Base-by-base conservation (phyloP, 2,329 filamentous ascomycete species). In the Gnomoniopsis sp. region DNA sequence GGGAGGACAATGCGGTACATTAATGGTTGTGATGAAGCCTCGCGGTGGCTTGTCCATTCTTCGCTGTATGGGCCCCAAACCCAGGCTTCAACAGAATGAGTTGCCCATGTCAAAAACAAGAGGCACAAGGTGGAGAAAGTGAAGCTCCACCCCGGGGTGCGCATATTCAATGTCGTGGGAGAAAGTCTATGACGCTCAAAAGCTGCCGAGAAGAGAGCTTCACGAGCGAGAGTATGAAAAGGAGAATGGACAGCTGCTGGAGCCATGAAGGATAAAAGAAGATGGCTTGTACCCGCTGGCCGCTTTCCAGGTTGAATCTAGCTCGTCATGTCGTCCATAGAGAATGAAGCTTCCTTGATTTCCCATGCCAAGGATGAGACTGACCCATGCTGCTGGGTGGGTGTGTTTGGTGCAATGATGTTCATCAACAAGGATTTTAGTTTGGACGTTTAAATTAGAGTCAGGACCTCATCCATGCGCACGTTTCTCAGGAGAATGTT, bases 1-100 rank as follows among this genome's bases (percentile, higher is more conserved):
- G 58, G 58, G 23, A 53, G 43, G 21, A 57, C 49, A 46, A 49
- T 41, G 21, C 53, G 58, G 54, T 53, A 57, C 11, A 60, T 55
- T 26, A 57, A 43, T n/a, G 52, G 46, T 34, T 55, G 26, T 10
- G 48, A 36, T 17, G 48, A 2, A 11, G 10, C 30, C 10, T 50
- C 48, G 38, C 33, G 23, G 15, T 59, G 47, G 19, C 47, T 55
- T 4, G 44, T 38, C 57, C 57, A 59, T 1, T 55, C 38, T n/a
- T 55, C 41, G 33, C n/a, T 11, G 12, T 55, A 55, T 1, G 57
- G 57, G 0, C 57, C 52, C 57, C 52, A 55, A 11, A 22, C 57
- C 33, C 33, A 59, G 6, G 57, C 43, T 23, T 55, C 52, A 2
- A 48, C 43, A 19, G 48, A n/a, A n/a, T 53, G 44, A 34, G 34